phyloP scores from a whole-genome alignment of 1,284 basidiomycete genomes.

The Xerocomus tenax region DNA sequence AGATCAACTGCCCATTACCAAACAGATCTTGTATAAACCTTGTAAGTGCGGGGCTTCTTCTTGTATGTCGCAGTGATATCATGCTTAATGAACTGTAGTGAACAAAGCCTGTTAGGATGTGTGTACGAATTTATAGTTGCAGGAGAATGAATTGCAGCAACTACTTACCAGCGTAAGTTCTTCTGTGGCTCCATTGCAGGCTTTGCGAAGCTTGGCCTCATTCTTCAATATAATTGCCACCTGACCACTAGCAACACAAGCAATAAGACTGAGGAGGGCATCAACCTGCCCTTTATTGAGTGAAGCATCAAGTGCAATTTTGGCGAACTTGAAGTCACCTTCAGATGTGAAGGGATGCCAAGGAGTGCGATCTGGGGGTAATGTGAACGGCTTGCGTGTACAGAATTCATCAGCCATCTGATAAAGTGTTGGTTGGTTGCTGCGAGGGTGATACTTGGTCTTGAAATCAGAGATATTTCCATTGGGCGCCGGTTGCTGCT shows the following conservation, averaged over 20 bases:
- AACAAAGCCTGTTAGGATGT: not conserved
- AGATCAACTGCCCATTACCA: too few relatives aligned
- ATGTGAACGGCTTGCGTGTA: not conserved
- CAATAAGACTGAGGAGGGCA: constrained; percentile 3
- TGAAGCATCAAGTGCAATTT: constrained; percentile 1
- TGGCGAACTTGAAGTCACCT: constrained; percentile 4
- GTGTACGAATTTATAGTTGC: not conserved
- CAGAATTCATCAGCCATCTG: not conserved
- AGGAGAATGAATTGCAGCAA: too few relatives aligned
- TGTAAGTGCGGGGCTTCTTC: not conserved
- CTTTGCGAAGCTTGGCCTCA: constrained; percentile 2
- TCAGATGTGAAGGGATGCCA: constrained; percentile 1
- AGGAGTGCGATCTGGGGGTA: not conserved
- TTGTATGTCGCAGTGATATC: constrained; percentile 2
- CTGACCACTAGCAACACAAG: not conserved
- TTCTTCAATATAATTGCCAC: constrained; percentile 1
- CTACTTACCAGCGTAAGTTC: not conserved
- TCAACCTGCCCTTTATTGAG: constrained; percentile 6
- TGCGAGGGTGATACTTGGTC: constrained; percentile 9
- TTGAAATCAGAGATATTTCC: constrained; percentile 4
- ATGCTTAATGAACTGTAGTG: constrained; percentile 2
- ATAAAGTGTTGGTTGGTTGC: not conserved
- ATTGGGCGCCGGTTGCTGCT: not conserved
- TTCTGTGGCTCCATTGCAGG: not conserved
- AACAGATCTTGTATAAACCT: not conserved